Conservation (phyloP, 2,329 filamentous ascomycete species). For the Thelonectria rubi region DNA sequence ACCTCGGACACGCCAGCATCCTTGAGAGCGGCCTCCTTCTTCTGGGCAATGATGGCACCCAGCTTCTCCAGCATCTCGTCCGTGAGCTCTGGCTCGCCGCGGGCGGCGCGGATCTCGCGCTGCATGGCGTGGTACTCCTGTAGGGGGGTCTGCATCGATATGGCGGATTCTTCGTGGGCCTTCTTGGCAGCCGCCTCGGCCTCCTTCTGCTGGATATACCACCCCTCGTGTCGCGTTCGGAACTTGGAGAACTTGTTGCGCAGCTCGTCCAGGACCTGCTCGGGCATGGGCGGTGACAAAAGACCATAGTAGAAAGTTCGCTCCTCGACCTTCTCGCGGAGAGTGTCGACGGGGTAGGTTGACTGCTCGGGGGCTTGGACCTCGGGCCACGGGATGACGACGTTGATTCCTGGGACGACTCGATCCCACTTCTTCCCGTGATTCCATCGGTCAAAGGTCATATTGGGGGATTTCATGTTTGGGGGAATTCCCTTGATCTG, state of each 20-base stretch:
- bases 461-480: conserved; percentile 56
- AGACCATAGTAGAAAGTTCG: conserved; percentile 82
- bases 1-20: conserved; percentile 50
- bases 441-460: conserved; percentile 53
- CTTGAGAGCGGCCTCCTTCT: conserved; percentile 54
- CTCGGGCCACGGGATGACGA: conserved; percentile 80
- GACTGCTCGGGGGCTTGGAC: conserved; percentile 58
- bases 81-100: conserved; percentile 65
- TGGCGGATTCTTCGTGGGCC: conserved; percentile 42
- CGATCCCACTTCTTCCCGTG: conserved; percentile 58
- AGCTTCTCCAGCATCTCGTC: conserved; percentile 70
- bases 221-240: conserved; percentile 80
- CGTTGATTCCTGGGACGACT: conserved; percentile 75
- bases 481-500: conserved; percentile 67
- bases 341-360: conserved; percentile 74
- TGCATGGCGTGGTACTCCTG: conserved; percentile 67
- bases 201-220: conserved; percentile 73
- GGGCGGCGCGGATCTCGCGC: conserved; percentile 59
- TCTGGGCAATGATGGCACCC: conserved; percentile 67
- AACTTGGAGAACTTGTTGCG: conserved; percentile 84
- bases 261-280: conserved; percentile 83
- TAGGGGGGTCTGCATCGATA: conserved; percentile 63
- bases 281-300: conserved; percentile 79
- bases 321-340: conserved; percentile 77
- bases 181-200: conserved; percentile 62